Evolutionary conservation across 768 basidiomycete species (phyloP).

Genomic region (Boletus barrowsii): DNA sequence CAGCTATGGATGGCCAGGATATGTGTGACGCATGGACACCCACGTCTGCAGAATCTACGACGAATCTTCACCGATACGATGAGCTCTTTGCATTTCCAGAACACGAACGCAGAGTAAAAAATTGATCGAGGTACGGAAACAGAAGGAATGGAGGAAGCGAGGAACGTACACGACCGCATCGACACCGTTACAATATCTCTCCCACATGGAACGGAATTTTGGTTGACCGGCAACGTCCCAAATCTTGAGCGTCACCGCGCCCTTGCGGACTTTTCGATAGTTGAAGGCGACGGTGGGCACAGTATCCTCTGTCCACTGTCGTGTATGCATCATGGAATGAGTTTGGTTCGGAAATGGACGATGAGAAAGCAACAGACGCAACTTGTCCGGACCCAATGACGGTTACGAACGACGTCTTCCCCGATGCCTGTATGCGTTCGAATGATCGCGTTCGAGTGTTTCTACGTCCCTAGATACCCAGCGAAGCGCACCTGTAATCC

Average conservation of each 20-base stretch:
- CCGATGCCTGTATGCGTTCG: slow-evolving; percentile 63
- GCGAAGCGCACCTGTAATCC: slow-evolving; percentile 65
- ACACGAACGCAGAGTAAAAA: background rate
- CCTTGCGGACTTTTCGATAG: slow-evolving; percentile 82
- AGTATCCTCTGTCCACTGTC: slow-evolving; percentile 92
- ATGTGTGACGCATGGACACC: slow-evolving; percentile 26
- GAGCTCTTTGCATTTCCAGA: slow-evolving; percentile 13
- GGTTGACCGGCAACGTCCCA: slow-evolving; percentile 98
- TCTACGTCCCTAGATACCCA: background rate
- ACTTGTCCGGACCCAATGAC: slow-evolving; percentile 84
- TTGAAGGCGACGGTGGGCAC: slow-evolving; percentile 95
- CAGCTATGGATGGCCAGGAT: background rate
- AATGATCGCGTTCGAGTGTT: background rate
- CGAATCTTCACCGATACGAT: slow-evolving; percentile 55
- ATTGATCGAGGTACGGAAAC: background rate
- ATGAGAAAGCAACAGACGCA: slow-evolving; percentile 1
- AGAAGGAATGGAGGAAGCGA: background rate
- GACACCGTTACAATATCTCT: slow-evolving; percentile 88
- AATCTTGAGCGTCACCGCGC: slow-evolving; percentile 87
- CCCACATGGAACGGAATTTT: slow-evolving; percentile 94
- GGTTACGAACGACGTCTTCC: slow-evolving; percentile 93
- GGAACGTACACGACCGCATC: slow-evolving; percentile 82
- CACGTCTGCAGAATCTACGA: slow-evolving; percentile 90
- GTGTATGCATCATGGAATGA: background rate
- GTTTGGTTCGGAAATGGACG: background rate